Conservation (phyloP, 225 moss, liverwort and hornwort genomes). For the Sphagnum contortum region DNA sequence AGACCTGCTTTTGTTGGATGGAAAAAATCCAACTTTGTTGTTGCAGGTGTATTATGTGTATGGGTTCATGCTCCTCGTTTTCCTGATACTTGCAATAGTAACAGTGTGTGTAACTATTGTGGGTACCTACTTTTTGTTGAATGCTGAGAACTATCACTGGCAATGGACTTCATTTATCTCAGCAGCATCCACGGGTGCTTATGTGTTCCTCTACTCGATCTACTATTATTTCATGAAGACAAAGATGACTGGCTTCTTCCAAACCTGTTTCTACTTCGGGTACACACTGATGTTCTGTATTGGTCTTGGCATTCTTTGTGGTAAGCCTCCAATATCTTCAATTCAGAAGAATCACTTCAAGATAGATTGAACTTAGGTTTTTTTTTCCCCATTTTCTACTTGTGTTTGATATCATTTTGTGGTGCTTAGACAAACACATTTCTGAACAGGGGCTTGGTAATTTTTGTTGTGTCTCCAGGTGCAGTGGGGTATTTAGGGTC, state of each 20-base stretch:
- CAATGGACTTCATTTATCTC: constrained; percentile 99
- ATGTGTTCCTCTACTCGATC: constrained; percentile 90
- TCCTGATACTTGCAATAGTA: constrained; percentile 82
- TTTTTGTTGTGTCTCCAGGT: constrained; percentile 33
- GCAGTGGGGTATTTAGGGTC: constrained; percentile 95
- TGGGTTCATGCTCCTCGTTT: constrained; percentile 96
- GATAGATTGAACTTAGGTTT: not conserved
- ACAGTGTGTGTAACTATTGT: constrained; percentile 97
- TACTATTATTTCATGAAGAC: constrained; percentile 98
- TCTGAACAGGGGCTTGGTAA: no score
- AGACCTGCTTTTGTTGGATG: not conserved
- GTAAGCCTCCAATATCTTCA: constrained; percentile 30
- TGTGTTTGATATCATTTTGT: no score
- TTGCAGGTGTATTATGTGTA: constrained; percentile 95
- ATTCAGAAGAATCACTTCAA: not conserved
- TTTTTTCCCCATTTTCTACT: no score
- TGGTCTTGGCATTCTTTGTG: constrained; percentile 88
- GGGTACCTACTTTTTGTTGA: constrained; percentile 87
- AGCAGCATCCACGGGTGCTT: constrained; percentile 82
- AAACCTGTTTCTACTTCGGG: constrained; percentile 98
- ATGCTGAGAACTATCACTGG: constrained; percentile 98
- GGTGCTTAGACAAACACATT: no score
- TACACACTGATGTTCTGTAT: constrained; percentile 98
- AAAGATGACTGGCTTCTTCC: constrained; percentile 97
- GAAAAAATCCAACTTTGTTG: no score